Evolutionary conservation across 2,329 filamentous ascomycete genomes (phyloP), one percentile per base, ranked within the genome.

Genomic region (Aureobasidium sp.): DNA sequence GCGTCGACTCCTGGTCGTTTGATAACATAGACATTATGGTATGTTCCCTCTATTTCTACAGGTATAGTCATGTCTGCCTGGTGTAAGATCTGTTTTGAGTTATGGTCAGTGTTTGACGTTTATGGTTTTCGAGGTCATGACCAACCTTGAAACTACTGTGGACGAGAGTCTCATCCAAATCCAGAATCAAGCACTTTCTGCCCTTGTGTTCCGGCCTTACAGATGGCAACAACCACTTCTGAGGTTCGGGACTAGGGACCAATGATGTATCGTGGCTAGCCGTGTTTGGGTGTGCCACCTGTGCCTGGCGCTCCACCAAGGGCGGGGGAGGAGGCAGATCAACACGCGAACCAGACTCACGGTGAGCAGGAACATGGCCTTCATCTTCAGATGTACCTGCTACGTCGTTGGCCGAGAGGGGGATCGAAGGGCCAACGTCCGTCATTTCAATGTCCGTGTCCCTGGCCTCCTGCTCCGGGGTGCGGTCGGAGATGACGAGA

Each of bases 11-110:
- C 94, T n/a, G 94, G 94, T 70, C 94, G 86, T 79, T 99, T 99
- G 75, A 99, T 99, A 66, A 99, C 94, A 73, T 99, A 99, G 60
- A 99, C 95, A 71, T 99, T 99, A 77, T 99, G 94, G 73, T 95
- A 97, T 75, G 96, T 95, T 61, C 94, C 94, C 78, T 99, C 94
- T 66, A 99, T 99, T 72, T 99, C 94, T 34, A 99, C 94, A 0
- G 94, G 94, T 72, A 99, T 97, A 6, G 94, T 99, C 73, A 99
- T 97, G 76, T 99, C 94, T 63, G 94, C 94, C 80, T 97, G 93
- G 71, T 97, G 92, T 49, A 99, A 82, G 67, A 97, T 94, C 92
- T 97, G 71, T 25, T n/a, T 30, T 13, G 29, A 8, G 13, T 21
- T 16, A 8, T 13, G 27, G 44, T 48, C 27, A 49, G 45, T n/a